A percentile compares a stretch with the other conserved stretches of the same genome.
These are phyloP conservation scores for Neurospora sp. DNA, from an alignment of 495 filamentous ascomycete genomes.

Conservation along the genomic window DNA sequence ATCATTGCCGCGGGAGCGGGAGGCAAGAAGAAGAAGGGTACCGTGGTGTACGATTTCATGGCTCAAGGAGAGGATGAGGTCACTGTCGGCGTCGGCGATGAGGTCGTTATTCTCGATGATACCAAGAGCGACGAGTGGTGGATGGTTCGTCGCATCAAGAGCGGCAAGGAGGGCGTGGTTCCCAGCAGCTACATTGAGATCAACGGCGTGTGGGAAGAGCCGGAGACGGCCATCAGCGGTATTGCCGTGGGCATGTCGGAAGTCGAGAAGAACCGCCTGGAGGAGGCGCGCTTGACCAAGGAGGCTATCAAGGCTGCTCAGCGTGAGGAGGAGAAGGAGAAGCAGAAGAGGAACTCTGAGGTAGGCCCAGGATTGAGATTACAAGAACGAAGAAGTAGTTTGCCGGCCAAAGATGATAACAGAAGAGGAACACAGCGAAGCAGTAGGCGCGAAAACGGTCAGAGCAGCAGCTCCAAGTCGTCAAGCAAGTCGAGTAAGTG, in stretches of 20 bases:
- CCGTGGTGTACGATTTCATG: constrained; percentile 89
- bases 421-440: constrained; percentile 52
- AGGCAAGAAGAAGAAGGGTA: constrained; percentile 57
- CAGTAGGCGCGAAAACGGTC: constrained; percentile 54
- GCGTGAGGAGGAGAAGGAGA: constrained; percentile 43
- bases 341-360: constrained; percentile 44
- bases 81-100: constrained; percentile 79
- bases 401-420: constrained; percentile 51
- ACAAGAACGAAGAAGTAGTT: constrained; percentile 58
- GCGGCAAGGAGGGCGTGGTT: constrained; percentile 93
- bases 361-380: constrained; percentile 67
- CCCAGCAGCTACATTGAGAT: constrained; percentile 93
- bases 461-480: constrained; percentile 30
- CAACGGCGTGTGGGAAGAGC: constrained; percentile 45
- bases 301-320: constrained; percentile 54
- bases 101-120: constrained; percentile 85
- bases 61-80: constrained; percentile 96
- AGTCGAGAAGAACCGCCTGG: constrained; percentile 72
- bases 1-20: constrained; percentile 71
- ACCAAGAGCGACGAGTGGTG: constrained; percentile 95
- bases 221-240: constrained; percentile 36
- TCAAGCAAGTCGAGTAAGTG: constrained; percentile 66
- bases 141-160: constrained; percentile 84
- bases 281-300: constrained; percentile 71
- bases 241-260: constrained; percentile 59